phyloP scores from a whole-genome alignment of 2,329 filamentous ascomycete genomes.

The Ustulina deusta region DNA sequence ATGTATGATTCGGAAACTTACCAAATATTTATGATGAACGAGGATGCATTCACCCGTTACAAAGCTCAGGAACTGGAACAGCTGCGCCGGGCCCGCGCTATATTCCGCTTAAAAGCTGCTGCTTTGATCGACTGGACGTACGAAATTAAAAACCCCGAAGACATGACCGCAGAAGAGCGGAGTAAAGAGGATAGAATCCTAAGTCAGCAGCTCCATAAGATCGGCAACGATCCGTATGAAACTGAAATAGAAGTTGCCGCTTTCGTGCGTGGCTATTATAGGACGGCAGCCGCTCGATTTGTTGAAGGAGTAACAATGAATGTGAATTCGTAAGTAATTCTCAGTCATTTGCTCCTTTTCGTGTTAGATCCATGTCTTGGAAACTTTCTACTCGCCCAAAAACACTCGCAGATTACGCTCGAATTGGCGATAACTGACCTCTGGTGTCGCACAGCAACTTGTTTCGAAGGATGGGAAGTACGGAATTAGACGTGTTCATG shows the following conservation, averaged over 20 bases:
- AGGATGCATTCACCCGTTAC: conserved; percentile 60
- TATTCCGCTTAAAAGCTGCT: conserved; percentile 60
- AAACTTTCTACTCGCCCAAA: background rate
- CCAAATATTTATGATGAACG: conserved; percentile 69
- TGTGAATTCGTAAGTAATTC: conserved; percentile 45
- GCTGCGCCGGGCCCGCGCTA: conserved; percentile 62
- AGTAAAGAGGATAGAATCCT: conserved; percentile 58
- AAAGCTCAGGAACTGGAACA: conserved; percentile 59
- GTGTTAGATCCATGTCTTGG: background rate
- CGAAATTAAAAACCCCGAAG: conserved; percentile 45
- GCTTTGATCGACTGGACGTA: conserved; percentile 54
- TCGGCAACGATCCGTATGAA: conserved; percentile 69
- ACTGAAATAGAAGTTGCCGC: conserved; percentile 72
- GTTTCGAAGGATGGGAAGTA: conserved; percentile 46
- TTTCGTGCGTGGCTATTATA: conserved; percentile 76
- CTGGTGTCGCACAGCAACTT: conserved; percentile 34
- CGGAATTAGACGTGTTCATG: conserved; percentile 45
- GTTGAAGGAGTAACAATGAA: conserved; percentile 62
- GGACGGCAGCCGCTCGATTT: conserved; percentile 73
- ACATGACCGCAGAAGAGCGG: conserved; percentile 63
- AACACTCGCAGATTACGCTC: background rate
- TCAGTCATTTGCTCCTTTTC: background rate
- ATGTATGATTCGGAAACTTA: conserved; percentile 66
- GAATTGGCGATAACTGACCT: background rate
- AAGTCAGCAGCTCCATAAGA: conserved; percentile 57